phyloP scores from a whole-genome alignment of 805 yeast genomes.

The Candida rishiriensis region DNA sequence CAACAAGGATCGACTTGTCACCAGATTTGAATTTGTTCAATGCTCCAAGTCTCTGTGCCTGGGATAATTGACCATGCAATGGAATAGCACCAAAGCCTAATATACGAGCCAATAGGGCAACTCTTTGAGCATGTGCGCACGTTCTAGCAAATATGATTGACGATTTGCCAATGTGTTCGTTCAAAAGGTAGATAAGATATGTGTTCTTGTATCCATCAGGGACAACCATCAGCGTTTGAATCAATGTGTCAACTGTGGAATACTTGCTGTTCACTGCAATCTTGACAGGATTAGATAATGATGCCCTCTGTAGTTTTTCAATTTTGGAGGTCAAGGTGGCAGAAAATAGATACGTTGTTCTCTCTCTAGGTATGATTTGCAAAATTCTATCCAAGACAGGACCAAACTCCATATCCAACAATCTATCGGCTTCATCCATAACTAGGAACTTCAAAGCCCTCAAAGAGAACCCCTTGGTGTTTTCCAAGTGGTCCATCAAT shows the following conservation, averaged over 20 bases:
- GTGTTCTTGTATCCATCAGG: conserved; percentile 94
- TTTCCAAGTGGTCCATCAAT: conserved; percentile 87
- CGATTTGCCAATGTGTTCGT: conserved; percentile 81
- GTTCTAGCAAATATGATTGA: conserved; percentile 90
- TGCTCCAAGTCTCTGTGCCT: conserved; percentile 79
- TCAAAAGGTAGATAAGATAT: conserved; percentile 71
- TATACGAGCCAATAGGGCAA: conserved; percentile 73
- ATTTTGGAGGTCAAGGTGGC: conserved; percentile 98
- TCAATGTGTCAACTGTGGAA: conserved; percentile 90
- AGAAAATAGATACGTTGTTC: conserved; percentile 82
- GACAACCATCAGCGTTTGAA: conserved; percentile 83
- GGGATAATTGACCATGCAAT: conserved; percentile 86
- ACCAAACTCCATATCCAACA: conserved; percentile 94
- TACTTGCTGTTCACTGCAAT: conserved; percentile 86
- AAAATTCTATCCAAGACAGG: conserved; percentile 87
- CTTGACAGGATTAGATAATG: conserved; percentile 80
- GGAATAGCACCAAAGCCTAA: conserved; percentile 90
- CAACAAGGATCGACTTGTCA: conserved; percentile 61
- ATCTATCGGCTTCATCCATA: conserved; percentile 96
- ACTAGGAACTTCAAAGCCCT: conserved; percentile 76
- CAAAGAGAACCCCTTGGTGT: conserved; percentile 84
- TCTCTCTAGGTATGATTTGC: conserved; percentile 75
- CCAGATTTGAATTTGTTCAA: conserved; percentile 76
- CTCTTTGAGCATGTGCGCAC: conserved; percentile 90
- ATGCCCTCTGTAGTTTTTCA: conserved; percentile 91